Base-by-base conservation (phyloP, 805 yeast species). In the Millerozyma acaciae region DNA sequence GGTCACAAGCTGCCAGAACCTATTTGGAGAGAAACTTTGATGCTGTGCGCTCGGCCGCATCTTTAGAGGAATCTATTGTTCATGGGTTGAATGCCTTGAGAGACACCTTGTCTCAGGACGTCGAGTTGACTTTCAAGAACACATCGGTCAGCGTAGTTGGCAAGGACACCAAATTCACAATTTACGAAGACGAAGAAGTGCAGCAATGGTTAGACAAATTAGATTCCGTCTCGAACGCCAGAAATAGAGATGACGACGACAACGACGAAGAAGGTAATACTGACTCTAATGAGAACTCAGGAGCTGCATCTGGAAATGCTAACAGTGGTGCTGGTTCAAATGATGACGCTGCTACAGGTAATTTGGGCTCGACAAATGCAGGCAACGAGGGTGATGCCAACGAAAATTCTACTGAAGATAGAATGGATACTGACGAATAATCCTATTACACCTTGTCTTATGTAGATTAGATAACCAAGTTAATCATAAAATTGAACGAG, bases 1-100 rank as follows among this genome's bases (percentile, higher is more conserved):
- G 99, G 55, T 90, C 97, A 2, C 99, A 93, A 64, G 97, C 97
- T 32, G 97, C 96, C 10, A 79, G 95, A 66, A 93, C 99, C 2
- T 93, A 87, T 49, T 67, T 93, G 55, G 99, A 93, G 62, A 80
- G 96, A 55, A 81, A 82, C 46, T 71, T 80, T 53, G 87, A 84
- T 22, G 67, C 69, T 19, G 84, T 86, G 46, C 65, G 78, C 13
- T 71, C 73, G 34, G 65, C 78, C 6, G 65, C 75, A 8, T 65
- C 73, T 23, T 63, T 78, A 26, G 94, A 87, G 48, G 80, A 84
- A 47, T 75, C 93, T 45, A 78, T 93, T 40, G 78, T 81, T 26
- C 88, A 80, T 48, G 97, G 95, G 4, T 79, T 93, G 47, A 80
- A 80, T 46, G 95, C 98, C 0, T 72, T 93, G 53, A 81, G 96